A percentile compares a stretch with the other conserved stretches of the same genome.
Evolutionary conservation across 371 early-diverging fungal genomes (phyloP).

Genomic region (Lichtheimia ramosa): DNA sequence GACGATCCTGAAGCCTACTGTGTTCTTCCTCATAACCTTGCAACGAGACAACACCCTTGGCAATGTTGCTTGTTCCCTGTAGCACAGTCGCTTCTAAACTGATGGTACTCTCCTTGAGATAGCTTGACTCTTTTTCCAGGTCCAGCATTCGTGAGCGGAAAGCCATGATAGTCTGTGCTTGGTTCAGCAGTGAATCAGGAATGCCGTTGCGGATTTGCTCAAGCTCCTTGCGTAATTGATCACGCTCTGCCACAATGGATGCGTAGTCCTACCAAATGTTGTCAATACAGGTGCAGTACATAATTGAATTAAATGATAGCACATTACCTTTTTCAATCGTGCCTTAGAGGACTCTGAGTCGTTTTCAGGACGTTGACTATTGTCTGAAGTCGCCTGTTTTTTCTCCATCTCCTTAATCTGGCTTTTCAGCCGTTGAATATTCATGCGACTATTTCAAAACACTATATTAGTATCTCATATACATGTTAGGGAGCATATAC

Average conservation of each 20-base stretch:
- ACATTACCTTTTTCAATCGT: conserved; percentile 61
- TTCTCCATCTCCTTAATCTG: conserved; percentile 42
- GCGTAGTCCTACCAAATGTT: conserved; percentile 55
- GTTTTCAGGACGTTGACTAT: conserved; percentile 16
- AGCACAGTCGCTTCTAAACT: conserved; percentile 30
- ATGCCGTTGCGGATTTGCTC: conserved; percentile 57
- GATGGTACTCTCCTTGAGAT: conserved; percentile 33
- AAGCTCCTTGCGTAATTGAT: conserved; percentile 67
- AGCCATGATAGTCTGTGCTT: conserved; percentile 51
- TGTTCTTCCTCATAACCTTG: conserved; percentile 52
- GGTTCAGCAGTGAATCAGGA: conserved; percentile 46
- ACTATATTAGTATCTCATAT: neutral
- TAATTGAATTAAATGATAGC: neutral
- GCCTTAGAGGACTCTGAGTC: conserved; percentile 52
- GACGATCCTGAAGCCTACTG: conserved; percentile 61
- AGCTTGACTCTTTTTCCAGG: conserved; percentile 43
- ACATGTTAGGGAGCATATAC: neutral
- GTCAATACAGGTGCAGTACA: neutral
- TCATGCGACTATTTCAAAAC: conserved; percentile 27
- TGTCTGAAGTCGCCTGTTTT: conserved; percentile 17
- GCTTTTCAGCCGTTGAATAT: conserved; percentile 33
- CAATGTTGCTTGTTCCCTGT: conserved; percentile 39
- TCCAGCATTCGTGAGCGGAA: conserved; percentile 49
- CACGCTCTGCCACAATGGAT: conserved; percentile 56
- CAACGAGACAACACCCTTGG: conserved; percentile 28